A percentile compares a stretch with the other conserved stretches of the same genome.
Conservation (phyloP, 1,284 basidiomycete species). For the Cryptococcus floricola region DNA sequence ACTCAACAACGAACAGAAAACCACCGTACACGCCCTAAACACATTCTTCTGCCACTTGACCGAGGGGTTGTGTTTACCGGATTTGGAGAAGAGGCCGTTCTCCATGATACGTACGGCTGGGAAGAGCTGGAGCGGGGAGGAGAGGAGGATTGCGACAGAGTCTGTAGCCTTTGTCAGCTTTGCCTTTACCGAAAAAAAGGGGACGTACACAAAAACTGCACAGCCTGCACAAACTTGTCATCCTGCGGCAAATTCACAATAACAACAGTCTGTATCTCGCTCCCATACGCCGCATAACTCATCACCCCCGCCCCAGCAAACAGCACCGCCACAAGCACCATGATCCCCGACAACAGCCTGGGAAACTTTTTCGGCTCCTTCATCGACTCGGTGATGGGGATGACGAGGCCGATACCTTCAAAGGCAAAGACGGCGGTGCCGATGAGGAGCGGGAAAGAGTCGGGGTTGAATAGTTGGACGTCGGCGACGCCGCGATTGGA, state of each 20-base stretch:
- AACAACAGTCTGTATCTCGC: constrained; percentile 85
- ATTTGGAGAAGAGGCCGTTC: constrained; percentile 81
- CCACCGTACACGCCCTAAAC: constrained; percentile 74
- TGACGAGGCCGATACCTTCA: constrained; percentile 93
- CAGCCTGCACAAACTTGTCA: constrained; percentile 83
- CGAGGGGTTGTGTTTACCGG: constrained; percentile 62
- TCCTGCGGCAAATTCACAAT: constrained; percentile 87
- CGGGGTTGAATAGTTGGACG: constrained; percentile 80
- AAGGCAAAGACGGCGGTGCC: constrained; percentile 98
- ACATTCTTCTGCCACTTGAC: constrained; percentile 83
- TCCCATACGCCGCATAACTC: constrained; percentile 84
- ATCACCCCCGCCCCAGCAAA: constrained; percentile 88
- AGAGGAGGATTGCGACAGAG: constrained; percentile 89
- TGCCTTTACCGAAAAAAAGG: background rate
- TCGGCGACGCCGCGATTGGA: constrained; percentile 69
- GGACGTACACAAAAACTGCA: constrained; percentile 66
- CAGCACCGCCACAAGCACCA: constrained; percentile 65
- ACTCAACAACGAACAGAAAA: constrained; percentile 70
- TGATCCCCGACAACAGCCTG: constrained; percentile 78
- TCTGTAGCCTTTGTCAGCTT: constrained; percentile 22
- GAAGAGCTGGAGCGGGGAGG: constrained; percentile 93
- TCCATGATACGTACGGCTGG: constrained; percentile 96
- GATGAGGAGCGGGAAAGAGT: constrained; percentile 85
- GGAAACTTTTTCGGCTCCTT: constrained; percentile 89
- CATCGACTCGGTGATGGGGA: constrained; percentile 98